phyloP scores from a whole-genome alignment of 192 early-diverging fungal species.

The Backusella psychrophila region DNA sequence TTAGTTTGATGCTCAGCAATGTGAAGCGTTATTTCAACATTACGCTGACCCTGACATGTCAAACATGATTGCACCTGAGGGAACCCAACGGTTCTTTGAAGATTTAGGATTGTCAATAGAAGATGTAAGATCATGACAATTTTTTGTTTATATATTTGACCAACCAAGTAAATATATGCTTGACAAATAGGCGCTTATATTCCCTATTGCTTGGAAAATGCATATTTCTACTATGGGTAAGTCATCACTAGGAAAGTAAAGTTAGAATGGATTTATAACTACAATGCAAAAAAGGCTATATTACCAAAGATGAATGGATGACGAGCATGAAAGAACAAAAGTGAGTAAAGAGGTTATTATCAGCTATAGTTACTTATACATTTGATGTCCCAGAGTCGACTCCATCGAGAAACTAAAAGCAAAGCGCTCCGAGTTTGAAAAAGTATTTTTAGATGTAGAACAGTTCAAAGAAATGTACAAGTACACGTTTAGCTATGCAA shows the following conservation, averaged over 20 bases:
- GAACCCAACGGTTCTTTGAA: conserved; percentile 24
- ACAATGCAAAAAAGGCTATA: conserved; percentile 20
- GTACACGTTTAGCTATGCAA: conserved; percentile 62
- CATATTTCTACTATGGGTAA: conserved; percentile 32
- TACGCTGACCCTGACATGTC: conserved; percentile 25
- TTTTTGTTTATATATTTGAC: neutral
- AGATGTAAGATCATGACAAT: conserved; percentile 18
- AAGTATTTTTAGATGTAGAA: conserved; percentile 30
- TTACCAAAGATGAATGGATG: conserved; percentile 39
- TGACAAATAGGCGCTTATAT: conserved; percentile 10
- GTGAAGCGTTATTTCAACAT: conserved; percentile 23
- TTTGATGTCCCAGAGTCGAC: conserved; percentile 29
- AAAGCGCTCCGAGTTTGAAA: conserved; percentile 34
- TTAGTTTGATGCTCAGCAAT: conserved; percentile 23
- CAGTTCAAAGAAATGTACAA: conserved; percentile 61
- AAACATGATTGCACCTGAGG: conserved; percentile 28
- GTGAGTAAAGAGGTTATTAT: conserved; percentile 7
- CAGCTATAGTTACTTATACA: neutral
- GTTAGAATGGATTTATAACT: neutral
- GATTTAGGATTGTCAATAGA: conserved; percentile 32
- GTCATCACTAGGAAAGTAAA: neutral
- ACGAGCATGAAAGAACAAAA: conserved; percentile 16
- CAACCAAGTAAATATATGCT: neutral
- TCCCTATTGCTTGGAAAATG: conserved; percentile 33
- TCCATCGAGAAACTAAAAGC: conserved; percentile 36